Base-by-base conservation (phyloP, 805 yeast species). In the Geotrichum ghanense region DNA sequence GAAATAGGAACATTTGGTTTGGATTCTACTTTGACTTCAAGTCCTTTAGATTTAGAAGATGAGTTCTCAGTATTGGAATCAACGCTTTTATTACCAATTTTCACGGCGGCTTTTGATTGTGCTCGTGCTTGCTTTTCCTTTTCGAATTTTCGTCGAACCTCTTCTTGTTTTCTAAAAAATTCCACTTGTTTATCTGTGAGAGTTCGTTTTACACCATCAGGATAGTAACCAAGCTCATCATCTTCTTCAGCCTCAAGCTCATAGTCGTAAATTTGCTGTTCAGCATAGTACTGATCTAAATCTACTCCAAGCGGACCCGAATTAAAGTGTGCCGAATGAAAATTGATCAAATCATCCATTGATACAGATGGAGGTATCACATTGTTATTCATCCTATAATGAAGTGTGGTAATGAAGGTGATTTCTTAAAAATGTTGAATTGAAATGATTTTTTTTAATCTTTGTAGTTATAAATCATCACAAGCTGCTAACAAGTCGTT, bases 181-280 rank as follows among this genome's bases (percentile, higher is more conserved):
- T 46, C 51, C 21, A 56, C 49, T 42, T 56, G 54, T 22, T 56
- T 55, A 25, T 56, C 58, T 1, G 56, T 56, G 31, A 56, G 42
- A 3, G 57, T 53, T 12, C 58, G 45, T 10, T 43, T 41, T 2
- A 50, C 46, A 6, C 58, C 59, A 25, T 56, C 59, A 17, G 53
- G 44, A 25, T 55, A 55, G 25, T 19, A 39, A 21, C 25, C 42
- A 19, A 22, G 24, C 6, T 21, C 22, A 21, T 26, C 26, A 16
- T 45, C 48, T 34, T 42, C 25, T 5, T 21, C 22, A 6, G 9
- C 25, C 10, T 39, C 22, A 39, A 5, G 22, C 16, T 39, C 17
- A 12, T 20, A n/a, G 5, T 39, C 22, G 16, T 31, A 5, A 6
- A n/a, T n/a, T 10, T 10, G 12, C 17, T 31, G n/a, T n/a, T n/a